phyloP scores from a whole-genome alignment of 192 early-diverging fungal species.

The Entomortierella lignicola region DNA sequence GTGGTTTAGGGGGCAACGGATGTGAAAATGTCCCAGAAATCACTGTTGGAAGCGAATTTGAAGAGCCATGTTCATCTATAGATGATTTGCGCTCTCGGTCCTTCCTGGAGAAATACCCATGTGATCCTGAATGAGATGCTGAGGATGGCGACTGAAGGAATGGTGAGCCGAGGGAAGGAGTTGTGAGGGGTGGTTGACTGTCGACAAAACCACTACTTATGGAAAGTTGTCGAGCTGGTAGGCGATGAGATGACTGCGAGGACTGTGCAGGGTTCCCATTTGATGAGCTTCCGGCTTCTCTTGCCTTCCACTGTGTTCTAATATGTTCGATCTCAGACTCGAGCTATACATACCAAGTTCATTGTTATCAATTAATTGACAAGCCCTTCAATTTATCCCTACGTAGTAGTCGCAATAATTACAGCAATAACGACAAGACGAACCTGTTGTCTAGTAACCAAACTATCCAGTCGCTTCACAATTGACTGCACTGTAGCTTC shows the following conservation, averaged over 20 bases:
- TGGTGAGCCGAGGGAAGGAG: slow-evolving; percentile 33
- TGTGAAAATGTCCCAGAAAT: slow-evolving; percentile 27
- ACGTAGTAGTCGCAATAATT: too few species aligned
- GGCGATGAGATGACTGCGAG: slow-evolving; percentile 22
- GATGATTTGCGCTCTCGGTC: slow-evolving; percentile 47
- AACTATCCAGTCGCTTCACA: slow-evolving; percentile 57
- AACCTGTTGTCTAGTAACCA: slow-evolving; percentile 63
- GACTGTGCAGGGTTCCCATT: slow-evolving; percentile 18
- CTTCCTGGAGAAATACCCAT: slow-evolving; percentile 43
- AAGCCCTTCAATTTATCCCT: too few species aligned
- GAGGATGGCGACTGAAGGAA: slow-evolving; percentile 47
- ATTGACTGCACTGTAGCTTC: slow-evolving; percentile 58
- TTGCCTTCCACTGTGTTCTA: slow-evolving; percentile 46
- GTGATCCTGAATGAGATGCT: slow-evolving; percentile 31
- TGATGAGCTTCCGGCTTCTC: slow-evolving; percentile 34
- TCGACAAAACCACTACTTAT: slow-evolving; percentile 29
- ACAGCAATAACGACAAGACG: neutral
- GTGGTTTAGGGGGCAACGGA: slow-evolving; percentile 47
- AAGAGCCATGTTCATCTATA: slow-evolving; percentile 29
- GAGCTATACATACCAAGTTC: too few species aligned
- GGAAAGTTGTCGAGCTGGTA: slow-evolving; percentile 22
- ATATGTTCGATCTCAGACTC: slow-evolving; percentile 41
- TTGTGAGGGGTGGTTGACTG: slow-evolving; percentile 18
- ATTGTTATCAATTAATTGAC: too few species aligned
- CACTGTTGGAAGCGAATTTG: neutral